Percentiles rank a stretch among this genome's conserved stretches.
Evolutionary conservation across 805 yeast species (phyloP).

Genomic region (Metahyphopichia silvanorum): DNA sequence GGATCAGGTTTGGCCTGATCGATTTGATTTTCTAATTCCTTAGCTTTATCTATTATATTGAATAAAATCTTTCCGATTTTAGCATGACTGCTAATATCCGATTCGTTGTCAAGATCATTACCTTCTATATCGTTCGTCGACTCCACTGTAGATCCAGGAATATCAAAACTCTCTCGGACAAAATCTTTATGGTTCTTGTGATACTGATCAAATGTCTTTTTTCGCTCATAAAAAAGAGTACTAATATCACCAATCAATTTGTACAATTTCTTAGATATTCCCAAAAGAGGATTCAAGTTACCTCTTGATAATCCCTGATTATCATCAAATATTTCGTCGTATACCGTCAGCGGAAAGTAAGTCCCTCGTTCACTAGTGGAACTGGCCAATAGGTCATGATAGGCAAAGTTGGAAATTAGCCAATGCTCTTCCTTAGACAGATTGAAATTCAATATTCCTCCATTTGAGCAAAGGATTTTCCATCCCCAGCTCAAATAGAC

Average conservation of each 20-base stretch:
- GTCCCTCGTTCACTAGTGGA: slow-evolving; percentile 59
- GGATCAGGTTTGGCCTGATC: slow-evolving; percentile 52
- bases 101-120: slow-evolving; percentile 12
- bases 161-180: slow-evolving; percentile 3
- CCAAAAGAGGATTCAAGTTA: slow-evolving; percentile 66
- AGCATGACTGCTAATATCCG: slow-evolving; percentile 23
- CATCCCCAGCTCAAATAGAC: slow-evolving; percentile 64
- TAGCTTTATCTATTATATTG: slow-evolving; percentile 27
- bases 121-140: slow-evolving; percentile 9
- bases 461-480: slow-evolving; percentile 54
- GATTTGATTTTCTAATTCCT: slow-evolving; percentile 46
- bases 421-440: slow-evolving; percentile 61
- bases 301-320: slow-evolving; percentile 31
- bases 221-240: slow-evolving; percentile 52
- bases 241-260: slow-evolving; percentile 66
- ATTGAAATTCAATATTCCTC: slow-evolving; percentile 57
- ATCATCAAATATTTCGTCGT: slow-evolving; percentile 48
- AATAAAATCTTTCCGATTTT: slow-evolving; percentile 16
- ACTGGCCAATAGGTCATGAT: slow-evolving; percentile 72
- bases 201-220: slow-evolving; percentile 20
- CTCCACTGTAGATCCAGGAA: slow-evolving; percentile 4
- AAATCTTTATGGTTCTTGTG: slow-evolving; percentile 5
- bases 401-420: slow-evolving; percentile 74
- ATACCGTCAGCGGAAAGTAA: slow-evolving; percentile 60
- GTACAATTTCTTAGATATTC: slow-evolving; percentile 68